Evolutionary conservation across 495 filamentous ascomycete genomes (phyloP).

Genomic region (Xylaria venustula): DNA sequence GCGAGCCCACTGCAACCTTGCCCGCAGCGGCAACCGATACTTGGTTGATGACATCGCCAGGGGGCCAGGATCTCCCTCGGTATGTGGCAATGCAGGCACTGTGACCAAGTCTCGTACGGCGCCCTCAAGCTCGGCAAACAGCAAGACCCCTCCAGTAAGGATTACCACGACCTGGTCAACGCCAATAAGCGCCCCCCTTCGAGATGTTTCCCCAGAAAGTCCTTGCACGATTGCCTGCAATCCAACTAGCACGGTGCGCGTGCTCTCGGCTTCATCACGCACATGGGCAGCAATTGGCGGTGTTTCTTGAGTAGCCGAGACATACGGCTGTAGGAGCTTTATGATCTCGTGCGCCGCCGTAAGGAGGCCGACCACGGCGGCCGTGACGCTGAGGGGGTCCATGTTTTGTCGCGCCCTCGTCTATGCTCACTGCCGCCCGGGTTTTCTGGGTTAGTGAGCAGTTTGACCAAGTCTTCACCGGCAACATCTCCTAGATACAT

Average conservation of each 20-base stretch:
- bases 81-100: neutral
- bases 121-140: constrained; percentile 27
- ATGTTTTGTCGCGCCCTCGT: neutral
- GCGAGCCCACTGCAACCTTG: constrained; percentile 20
- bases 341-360: constrained; percentile 13
- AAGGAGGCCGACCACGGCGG: constrained; percentile 22
- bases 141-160: constrained; percentile 24
- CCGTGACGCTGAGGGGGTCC: constrained; percentile 22
- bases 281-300: constrained; percentile 19
- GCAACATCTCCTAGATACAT: no score
- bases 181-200: constrained; percentile 8
- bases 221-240: constrained; percentile 8
- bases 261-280: constrained; percentile 14
- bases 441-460: no score
- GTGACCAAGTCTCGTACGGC: neutral
- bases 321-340: constrained; percentile 20
- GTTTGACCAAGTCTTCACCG: no score
- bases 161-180: constrained; percentile 24
- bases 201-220: neutral
- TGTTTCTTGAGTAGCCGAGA: constrained; percentile 15
- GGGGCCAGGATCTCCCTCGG: neutral
- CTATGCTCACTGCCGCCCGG: no score
- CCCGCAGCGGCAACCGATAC: neutral
- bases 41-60: neutral
- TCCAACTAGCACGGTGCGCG: constrained; percentile 9